Conservation (phyloP, 2,329 filamentous ascomycete species). For the Fusarium citri region DNA sequence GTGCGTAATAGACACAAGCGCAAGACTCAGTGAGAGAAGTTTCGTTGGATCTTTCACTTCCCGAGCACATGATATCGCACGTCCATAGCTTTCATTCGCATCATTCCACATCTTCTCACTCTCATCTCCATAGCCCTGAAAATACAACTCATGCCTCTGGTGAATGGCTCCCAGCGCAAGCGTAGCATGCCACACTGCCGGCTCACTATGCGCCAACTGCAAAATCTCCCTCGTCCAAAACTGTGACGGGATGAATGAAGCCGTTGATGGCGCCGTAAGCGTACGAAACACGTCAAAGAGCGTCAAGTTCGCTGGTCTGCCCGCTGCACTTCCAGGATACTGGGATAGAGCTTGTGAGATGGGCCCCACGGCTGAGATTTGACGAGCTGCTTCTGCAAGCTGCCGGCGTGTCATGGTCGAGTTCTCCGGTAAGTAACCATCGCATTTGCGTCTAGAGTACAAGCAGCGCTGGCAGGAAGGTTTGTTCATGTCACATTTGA, state of each 20-base stretch:
- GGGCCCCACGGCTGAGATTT: constrained; percentile 47
- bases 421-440: constrained; percentile 48
- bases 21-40: constrained; percentile 49
- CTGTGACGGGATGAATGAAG: constrained; percentile 44
- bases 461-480: constrained; percentile 47
- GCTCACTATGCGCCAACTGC: constrained; percentile 51
- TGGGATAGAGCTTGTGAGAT: constrained; percentile 42
- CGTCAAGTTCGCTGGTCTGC: constrained; percentile 19
- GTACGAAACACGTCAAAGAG: constrained; percentile 53
- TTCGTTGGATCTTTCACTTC: constrained; percentile 43
- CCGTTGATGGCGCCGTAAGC: constrained; percentile 47
- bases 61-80: constrained; percentile 46
- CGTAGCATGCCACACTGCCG: constrained; percentile 52
- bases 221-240: constrained; percentile 51
- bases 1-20: constrained; percentile 49
- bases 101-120: constrained; percentile 27
- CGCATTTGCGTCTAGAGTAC: constrained; percentile 47
- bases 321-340: constrained; percentile 24
- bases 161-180: constrained; percentile 53
- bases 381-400: constrained; percentile 45
- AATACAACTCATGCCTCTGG: constrained; percentile 39
- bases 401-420: constrained; percentile 48
- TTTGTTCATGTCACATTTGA: constrained; percentile 52
- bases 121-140: constrained; percentile 13
- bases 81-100: constrained; percentile 45